These are phyloP conservation scores for Hibiscus syriacus DNA, from an alignment of 345 rosid species.

Conservation along the genomic window DNA sequence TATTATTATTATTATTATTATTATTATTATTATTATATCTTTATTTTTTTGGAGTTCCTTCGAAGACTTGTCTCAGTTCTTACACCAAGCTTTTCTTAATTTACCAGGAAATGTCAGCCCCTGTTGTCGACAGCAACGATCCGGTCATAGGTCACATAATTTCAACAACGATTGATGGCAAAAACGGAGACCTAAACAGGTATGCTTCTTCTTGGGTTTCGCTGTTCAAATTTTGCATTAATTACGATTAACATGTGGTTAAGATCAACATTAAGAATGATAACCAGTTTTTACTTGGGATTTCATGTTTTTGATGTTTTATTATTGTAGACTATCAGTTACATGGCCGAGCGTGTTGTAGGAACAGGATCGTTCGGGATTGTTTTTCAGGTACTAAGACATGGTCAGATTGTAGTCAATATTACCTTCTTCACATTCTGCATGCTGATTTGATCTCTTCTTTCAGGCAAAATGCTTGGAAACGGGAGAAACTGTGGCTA, in stretches of 20 bases:
- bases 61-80: neutral
- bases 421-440: neutral
- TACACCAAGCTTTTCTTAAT: neutral
- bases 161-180: slow-evolving; percentile 82
- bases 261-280: neutral
- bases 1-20: no score
- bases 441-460: slow-evolving; percentile 2
- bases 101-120: slow-evolving; percentile 64
- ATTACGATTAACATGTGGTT: neutral
- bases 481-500: slow-evolving; percentile 80
- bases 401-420: neutral
- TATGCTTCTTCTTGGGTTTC: neutral
- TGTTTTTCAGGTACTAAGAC: slow-evolving; percentile 26
- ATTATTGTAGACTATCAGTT: slow-evolving; percentile 26
- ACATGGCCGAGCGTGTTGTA: neutral
- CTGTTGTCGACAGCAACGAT: slow-evolving; percentile 61
- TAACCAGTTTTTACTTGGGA: neutral
- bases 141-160: slow-evolving; percentile 83
- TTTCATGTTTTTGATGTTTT: slow-evolving; percentile 1
- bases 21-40: neutral
- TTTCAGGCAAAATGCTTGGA: slow-evolving; percentile 73
- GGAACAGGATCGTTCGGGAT: neutral
- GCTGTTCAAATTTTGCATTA: neutral
- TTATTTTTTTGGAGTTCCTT: neutral
- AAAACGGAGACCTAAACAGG: slow-evolving; percentile 46